A percentile compares a stretch with the other conserved stretches of the same genome.
These are phyloP conservation scores for Testicularia cyperi DNA, from an alignment of 1,284 basidiomycete genomes.

Conservation along the genomic window DNA sequence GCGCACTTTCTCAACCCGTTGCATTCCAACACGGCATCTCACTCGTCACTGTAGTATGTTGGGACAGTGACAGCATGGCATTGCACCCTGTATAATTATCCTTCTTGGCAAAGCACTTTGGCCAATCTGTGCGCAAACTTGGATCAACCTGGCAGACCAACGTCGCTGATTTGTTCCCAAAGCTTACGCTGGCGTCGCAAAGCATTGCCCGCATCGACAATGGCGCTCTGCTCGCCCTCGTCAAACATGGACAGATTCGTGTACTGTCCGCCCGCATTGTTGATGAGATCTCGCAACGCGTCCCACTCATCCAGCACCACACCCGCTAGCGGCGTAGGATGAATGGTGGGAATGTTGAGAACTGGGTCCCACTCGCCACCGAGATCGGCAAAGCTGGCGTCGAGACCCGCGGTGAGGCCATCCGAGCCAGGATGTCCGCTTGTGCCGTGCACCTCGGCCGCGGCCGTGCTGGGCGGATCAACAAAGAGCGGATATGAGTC, in stretches of 20 bases:
- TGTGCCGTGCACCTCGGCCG: no score
- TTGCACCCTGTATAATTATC: no score
- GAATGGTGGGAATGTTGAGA: constrained; percentile 30
- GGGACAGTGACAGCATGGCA: no score
- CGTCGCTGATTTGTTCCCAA: constrained; percentile 15
- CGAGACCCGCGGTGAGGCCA: constrained; percentile 6
- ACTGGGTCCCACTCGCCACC: constrained; percentile 25
- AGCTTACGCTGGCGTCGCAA: constrained; percentile 15
- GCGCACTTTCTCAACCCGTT: no score
- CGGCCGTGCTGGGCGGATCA: no score
- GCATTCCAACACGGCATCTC: no score
- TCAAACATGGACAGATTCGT: constrained; percentile 29
- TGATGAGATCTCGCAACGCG: constrained; percentile 48
- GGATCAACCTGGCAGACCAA: constrained; percentile 24
- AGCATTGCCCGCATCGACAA: constrained; percentile 29
- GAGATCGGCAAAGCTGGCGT: constrained; percentile 19
- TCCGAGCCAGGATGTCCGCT: no score
- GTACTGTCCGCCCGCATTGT: constrained; percentile 31
- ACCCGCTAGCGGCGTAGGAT: constrained; percentile 14
- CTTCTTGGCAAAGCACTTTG: no score
- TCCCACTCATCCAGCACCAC: constrained; percentile 51
- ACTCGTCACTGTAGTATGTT: no score
- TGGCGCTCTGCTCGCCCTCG: constrained; percentile 6
- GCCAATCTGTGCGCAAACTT: no score
- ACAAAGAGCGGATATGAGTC: constrained; percentile 17